A percentile compares a stretch with the other conserved stretches of the same genome.
Conservation (phyloP, 176 grass and related monocot species). For the Lolium multiflorum region DNA sequence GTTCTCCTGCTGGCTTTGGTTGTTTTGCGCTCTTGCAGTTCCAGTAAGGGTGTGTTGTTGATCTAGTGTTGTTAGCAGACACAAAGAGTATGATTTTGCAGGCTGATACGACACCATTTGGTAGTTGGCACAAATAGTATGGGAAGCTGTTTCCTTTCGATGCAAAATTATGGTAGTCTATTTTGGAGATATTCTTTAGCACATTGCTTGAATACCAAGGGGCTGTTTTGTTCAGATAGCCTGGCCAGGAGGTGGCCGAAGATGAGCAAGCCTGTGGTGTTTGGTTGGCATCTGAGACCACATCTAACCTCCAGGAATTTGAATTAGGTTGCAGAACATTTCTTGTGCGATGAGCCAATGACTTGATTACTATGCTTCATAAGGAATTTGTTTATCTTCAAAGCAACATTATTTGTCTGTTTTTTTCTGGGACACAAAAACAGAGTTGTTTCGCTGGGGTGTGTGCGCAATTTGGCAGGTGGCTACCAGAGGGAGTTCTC, state of each 20-base stretch:
- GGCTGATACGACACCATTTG: conserved; percentile 10
- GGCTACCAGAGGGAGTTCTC: background rate
- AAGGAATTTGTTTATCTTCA: too few relatives aligned
- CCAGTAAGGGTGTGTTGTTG: conserved; percentile 1
- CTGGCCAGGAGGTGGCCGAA: background rate
- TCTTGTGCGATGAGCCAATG: background rate
- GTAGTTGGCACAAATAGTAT: background rate
- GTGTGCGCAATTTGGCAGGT: background rate
- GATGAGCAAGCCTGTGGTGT: background rate
- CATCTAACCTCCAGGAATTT: background rate
- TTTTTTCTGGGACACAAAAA: too few relatives aligned
- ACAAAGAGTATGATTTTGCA: conserved; percentile 23
- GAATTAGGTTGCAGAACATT: background rate
- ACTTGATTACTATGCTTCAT: background rate
- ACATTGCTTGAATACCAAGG: background rate
- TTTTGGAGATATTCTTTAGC: background rate
- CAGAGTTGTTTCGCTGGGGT: too few relatives aligned
- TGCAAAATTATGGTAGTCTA: background rate
- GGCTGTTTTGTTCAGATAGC: background rate
- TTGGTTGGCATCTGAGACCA: background rate
- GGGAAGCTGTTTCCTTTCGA: background rate
- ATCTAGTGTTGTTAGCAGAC: conserved; percentile 35
- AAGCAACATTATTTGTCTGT: too few relatives aligned
- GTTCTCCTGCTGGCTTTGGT: conserved; percentile 22
- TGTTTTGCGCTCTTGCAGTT: background rate